Evolutionary conservation across 208 protist genomes (phyloP).

Genomic region (Angomonas deanei): DNA sequence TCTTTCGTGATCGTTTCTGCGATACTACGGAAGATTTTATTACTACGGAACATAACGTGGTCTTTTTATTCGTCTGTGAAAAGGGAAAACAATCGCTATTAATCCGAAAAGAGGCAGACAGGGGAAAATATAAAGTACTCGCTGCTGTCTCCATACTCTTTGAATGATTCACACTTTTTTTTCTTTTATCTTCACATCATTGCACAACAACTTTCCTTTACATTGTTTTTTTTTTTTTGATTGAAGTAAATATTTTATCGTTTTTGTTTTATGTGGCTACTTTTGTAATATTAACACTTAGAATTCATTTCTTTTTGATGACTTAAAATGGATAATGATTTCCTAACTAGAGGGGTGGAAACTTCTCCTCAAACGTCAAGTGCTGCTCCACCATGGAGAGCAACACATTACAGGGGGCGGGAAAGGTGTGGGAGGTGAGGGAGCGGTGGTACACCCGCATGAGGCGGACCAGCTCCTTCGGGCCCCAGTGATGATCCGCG

Average conservation of each 20-base stretch:
- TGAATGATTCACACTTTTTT: background rate
- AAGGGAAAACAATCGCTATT: background rate
- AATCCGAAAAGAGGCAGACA: background rate
- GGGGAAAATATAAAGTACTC: too few relatives aligned
- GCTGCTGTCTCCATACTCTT: too few relatives aligned
- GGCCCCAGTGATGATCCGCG: constrained; percentile 50
- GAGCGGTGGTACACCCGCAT: constrained; percentile 62
- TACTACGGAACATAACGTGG: constrained; percentile 39
- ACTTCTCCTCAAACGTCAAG: constrained; percentile 38
- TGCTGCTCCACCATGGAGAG: constrained; percentile 33
- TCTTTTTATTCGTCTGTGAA: constrained; percentile 11
- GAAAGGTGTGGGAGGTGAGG: constrained; percentile 38
- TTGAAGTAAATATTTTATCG: too few relatives aligned
- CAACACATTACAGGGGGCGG: constrained; percentile 40
- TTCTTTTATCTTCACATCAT: background rate
- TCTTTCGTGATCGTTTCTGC: constrained; percentile 51
- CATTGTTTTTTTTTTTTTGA: background rate
- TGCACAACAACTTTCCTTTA: too few relatives aligned
- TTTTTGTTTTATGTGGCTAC: too few relatives aligned
- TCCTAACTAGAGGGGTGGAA: constrained; percentile 9
- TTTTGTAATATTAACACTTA: background rate
- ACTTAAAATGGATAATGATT: background rate
- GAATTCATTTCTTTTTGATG: constrained; percentile 6
- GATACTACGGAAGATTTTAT: constrained; percentile 28
- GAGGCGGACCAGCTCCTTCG: constrained; percentile 43